Base-by-base conservation (phyloP, 345 rosid genomes). In the Geranium brycei region DNA sequence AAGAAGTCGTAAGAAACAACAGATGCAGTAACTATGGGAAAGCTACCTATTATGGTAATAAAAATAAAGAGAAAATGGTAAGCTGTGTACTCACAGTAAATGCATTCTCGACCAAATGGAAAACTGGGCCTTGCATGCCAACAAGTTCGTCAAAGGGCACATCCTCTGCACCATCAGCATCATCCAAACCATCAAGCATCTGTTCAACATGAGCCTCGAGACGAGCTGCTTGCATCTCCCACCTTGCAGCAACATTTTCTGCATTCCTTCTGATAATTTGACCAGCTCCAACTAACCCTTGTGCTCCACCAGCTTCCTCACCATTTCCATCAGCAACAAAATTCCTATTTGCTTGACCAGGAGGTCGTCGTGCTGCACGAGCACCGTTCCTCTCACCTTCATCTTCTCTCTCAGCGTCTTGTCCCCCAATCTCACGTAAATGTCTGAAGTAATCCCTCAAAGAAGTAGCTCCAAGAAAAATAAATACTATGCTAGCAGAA, bases 211-310 rank as follows among this genome's bases (percentile, higher is more conserved):
- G 99, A 72, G 97, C 97, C 77, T 93, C 99, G 17, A 93, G 87
- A 73, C 97, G 96, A 70, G 96, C 99, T 60, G 97, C 99, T 83
- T 86, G 99, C 81, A 90, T 86, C 82, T 93, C 99, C 96, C 89
- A 88, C 65, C 91, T 85, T 63, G 96, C 99, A 66, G 96, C 91
- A 68, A 86, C 95, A 80, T 93, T 93, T 85, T 88, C 99, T 63
- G 99, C 96, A 77, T 90, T 90, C 67, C 96, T 79, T 77, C 96
- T 76, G 61, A 68, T 78, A 4, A 81, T 60, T 75, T 87, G 95
- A 72, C 89, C 97, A 65, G 81, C 88, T 58, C 78, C 98, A 60
- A 79, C 95, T 82, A 83, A 74, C 59, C 88, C 96, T 69, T 83
- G 95, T 5, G 77, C 88, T 56, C 78, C 97, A 41, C 71, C 87